Evolutionary conservation across 75 land plant genomes (phyloP), one percentile per base, ranked within the genome.

Genomic region (Sequoia sempervirens): DNA sequence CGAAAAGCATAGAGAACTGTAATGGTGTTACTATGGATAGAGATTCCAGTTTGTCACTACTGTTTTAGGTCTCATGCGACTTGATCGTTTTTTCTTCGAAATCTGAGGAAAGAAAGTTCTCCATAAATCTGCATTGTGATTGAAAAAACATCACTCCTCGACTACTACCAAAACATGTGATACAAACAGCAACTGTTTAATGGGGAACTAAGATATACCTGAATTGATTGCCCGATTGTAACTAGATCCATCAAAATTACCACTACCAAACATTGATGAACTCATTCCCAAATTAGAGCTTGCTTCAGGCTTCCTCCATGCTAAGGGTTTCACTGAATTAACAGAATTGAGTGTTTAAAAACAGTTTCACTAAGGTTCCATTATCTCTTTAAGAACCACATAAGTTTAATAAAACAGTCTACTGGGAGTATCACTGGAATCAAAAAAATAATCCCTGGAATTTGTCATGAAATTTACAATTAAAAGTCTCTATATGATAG

Each of bases 241-340:
- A n/a, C 46, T 43, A 78, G 80, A 78, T 45, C 80, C 50, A 43
- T 78, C 80, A 78, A n/a, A 12, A 78, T 78, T 26, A 40, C 28
- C 80, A 78, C 45, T 78, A n/a, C 3, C 80, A 78, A 78, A 78
- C 45, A 78, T 0, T 38, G 80, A 78, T 78, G 80, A 75, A 75
- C 41, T 75, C 78, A 75, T 75, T 38, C 78, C 78, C 78, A 75
- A 40, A 75, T 40, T 40, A 75, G 78, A 78, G 80, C 80, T 78
- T 78, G 46, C n/a, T 26, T 43, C 80, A 78, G 46, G 50, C 80
- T 45, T 43, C 47, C 80, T 78, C 80, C 80, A 43, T 78, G 80
- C 45, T 41, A 78, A 45, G 47, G 80, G 80, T 78, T 78, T 78
- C 46, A 28, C 47, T 78, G 80, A 78, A 78, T 78, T 78, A n/a